A percentile compares a stretch with the other conserved stretches of the same genome.
Conservation (phyloP, 1,284 basidiomycete genomes). For the Apiotrichum laibachii region DNA sequence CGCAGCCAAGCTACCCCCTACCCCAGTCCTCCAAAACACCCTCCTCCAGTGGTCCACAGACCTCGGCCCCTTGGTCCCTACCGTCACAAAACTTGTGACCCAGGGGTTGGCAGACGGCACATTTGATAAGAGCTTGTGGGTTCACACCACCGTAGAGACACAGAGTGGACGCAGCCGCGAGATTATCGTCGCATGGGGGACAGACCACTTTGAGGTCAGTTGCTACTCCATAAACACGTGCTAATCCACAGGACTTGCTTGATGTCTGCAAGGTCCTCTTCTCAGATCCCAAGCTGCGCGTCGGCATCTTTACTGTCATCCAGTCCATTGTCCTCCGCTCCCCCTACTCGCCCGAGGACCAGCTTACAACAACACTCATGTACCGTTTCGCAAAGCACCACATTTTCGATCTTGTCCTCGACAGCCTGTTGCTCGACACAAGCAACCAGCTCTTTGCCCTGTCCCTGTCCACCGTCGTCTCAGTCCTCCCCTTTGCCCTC, state of each 20-base stretch:
- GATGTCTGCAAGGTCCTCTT: slow-evolving; percentile 13
- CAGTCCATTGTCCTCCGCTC: slow-evolving; percentile 28
- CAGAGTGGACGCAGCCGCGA: slow-evolving; percentile 3
- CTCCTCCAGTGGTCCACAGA: slow-evolving; percentile 13
- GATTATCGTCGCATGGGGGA: slow-evolving; percentile 18
- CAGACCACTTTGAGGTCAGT: slow-evolving; percentile 25
- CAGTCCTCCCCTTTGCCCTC: slow-evolving; percentile 40
- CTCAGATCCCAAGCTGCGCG: slow-evolving; percentile 18
- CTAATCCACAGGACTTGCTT: no score
- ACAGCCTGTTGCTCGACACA: slow-evolving; percentile 39
- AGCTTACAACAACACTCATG: slow-evolving; percentile 28
- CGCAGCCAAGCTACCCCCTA: slow-evolving; percentile 7
- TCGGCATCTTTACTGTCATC: slow-evolving; percentile 27
- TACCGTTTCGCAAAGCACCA: slow-evolving; percentile 25
- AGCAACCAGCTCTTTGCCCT: slow-evolving; percentile 42
- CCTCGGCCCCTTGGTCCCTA: not conserved
- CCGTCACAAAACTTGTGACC: slow-evolving; percentile 3
- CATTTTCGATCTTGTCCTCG: slow-evolving; percentile 26
- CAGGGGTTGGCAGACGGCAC: slow-evolving; percentile 3
- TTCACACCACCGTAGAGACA: not conserved
- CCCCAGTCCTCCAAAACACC: slow-evolving; percentile 7
- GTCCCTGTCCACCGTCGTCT: slow-evolving; percentile 31
- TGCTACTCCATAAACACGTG: not conserved
- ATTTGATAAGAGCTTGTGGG: slow-evolving; percentile 16
- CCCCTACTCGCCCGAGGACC: slow-evolving; percentile 30